These are phyloP conservation scores for Exophiala xenobiotica DNA, from an alignment of 2,329 filamentous ascomycete genomes.

Conservation along the genomic window DNA sequence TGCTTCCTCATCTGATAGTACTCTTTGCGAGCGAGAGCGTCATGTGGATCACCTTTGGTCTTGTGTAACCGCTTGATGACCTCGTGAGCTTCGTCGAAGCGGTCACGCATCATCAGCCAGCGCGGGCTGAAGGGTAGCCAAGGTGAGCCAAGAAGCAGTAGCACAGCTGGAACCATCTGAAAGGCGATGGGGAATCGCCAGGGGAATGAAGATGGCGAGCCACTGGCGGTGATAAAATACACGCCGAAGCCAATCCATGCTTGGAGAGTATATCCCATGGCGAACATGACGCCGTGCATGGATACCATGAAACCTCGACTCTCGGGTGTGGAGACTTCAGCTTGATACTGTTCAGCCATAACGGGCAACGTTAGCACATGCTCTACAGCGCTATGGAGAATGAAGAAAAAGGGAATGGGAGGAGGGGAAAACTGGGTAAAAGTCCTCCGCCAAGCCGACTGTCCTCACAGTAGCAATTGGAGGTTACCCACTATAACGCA, in stretches of 20 bases:
- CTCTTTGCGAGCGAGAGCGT: slow-evolving; percentile 39
- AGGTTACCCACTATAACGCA: too few species aligned
- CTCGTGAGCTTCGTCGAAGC: slow-evolving; percentile 42
- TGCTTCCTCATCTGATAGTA: slow-evolving; percentile 49
- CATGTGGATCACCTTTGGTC: slow-evolving; percentile 40
- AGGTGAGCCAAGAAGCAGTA: slow-evolving; percentile 41
- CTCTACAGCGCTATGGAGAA: too few species aligned
- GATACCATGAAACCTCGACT: slow-evolving; percentile 29
- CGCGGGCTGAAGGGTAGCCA: slow-evolving; percentile 53
- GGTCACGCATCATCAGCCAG: slow-evolving; percentile 46
- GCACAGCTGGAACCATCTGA: slow-evolving; percentile 42
- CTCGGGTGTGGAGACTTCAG: slow-evolving; percentile 29
- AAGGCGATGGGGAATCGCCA: slow-evolving; percentile 41
- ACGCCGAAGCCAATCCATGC: slow-evolving; percentile 29
- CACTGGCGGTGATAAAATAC: slow-evolving; percentile 26
- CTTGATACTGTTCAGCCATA: too few species aligned
- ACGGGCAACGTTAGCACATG: too few species aligned
- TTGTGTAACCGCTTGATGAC: slow-evolving; percentile 47
- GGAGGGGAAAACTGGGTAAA: too few species aligned
- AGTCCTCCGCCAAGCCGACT: too few species aligned
- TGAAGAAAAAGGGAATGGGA: too few species aligned
- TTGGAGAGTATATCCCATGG: slow-evolving; percentile 28
- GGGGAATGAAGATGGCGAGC: slow-evolving; percentile 34
- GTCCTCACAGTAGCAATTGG: too few species aligned
- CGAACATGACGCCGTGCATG: slow-evolving; percentile 30